Percentiles rank a stretch among this genome's conserved stretches.
Conservation (phyloP, 371 early-diverging fungal species). For the Lichtheimia hyalospora region DNA sequence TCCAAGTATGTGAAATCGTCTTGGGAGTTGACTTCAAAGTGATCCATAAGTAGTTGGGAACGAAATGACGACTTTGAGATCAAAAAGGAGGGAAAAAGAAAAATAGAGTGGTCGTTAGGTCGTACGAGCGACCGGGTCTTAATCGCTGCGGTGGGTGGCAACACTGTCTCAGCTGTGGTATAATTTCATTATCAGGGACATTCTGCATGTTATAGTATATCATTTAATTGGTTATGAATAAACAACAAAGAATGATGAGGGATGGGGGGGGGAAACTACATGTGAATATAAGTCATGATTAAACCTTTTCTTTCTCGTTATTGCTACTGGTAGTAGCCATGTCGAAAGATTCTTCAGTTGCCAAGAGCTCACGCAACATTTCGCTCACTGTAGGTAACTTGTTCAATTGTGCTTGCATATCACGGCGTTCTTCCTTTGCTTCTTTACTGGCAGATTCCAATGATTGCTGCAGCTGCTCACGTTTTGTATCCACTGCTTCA, state of each 20-base stretch:
- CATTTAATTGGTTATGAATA: too few species aligned
- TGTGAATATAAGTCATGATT: neutral
- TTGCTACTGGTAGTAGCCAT: neutral
- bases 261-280: too few species aligned
- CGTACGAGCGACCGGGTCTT: neutral
- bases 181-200: too few species aligned
- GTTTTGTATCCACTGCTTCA: slow-evolving; percentile 36
- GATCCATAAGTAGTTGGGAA: slow-evolving; percentile 38
- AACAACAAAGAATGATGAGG: too few species aligned
- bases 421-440: neutral
- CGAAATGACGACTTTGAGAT: too few species aligned
- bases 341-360: neutral
- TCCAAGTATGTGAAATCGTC: slow-evolving; percentile 57
- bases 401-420: slow-evolving; percentile 1
- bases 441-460: neutral
- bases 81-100: too few species aligned
- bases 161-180: too few species aligned
- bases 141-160: neutral
- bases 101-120: neutral
- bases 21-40: slow-evolving; percentile 48
- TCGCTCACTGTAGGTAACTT: slow-evolving; percentile 10
- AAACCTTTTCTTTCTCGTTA: neutral
- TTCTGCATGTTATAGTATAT: too few species aligned
- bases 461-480: slow-evolving; percentile 1
- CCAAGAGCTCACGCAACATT: slow-evolving; percentile 1